Evolutionary conservation across 2,329 filamentous ascomycete species (phyloP).

Genomic region (Cytospora mali): DNA sequence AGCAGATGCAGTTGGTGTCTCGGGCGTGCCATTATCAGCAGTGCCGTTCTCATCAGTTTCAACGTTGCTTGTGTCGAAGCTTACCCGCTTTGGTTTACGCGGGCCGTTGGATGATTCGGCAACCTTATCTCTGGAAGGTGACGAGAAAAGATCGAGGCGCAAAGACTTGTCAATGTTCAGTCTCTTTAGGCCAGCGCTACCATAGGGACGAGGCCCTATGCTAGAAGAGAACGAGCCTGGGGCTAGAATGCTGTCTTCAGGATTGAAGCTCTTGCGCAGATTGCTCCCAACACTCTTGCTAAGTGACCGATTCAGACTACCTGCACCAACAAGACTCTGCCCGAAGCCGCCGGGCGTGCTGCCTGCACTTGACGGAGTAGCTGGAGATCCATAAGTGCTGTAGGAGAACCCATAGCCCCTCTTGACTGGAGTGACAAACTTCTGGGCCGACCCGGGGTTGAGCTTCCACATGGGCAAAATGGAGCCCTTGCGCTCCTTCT

Average conservation of each 20-base stretch:
- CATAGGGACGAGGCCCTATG: constrained; percentile 63
- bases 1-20: constrained; percentile 45
- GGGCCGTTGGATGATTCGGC: constrained; percentile 46
- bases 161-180: constrained; percentile 89
- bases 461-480: constrained; percentile 87
- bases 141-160: constrained; percentile 70
- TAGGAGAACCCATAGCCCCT: constrained; percentile 91
- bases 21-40: constrained; percentile 39
- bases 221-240: constrained; percentile 82
- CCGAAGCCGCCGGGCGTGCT: constrained; percentile 71
- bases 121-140: constrained; percentile 56
- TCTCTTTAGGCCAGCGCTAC: constrained; percentile 78
- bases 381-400: constrained; percentile 85
- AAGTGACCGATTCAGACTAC: constrained; percentile 71
- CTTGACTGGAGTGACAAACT: constrained; percentile 82
- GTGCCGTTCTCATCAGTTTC: constrained; percentile 47
- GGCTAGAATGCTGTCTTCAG: constrained; percentile 82
- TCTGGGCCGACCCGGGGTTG: constrained; percentile 76
- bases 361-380: constrained; percentile 65
- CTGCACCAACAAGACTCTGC: constrained; percentile 64
- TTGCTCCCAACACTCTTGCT: constrained; percentile 90
- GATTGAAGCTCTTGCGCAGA: constrained; percentile 77
- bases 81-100: constrained; percentile 79
- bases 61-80: constrained; percentile 74
- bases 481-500: constrained; percentile 71